A percentile compares a stretch with the other conserved stretches of the same genome.
These are phyloP conservation scores for Nyctanthes arbortristis DNA, from an alignment of 257 asterid species.

Conservation along the genomic window DNA sequence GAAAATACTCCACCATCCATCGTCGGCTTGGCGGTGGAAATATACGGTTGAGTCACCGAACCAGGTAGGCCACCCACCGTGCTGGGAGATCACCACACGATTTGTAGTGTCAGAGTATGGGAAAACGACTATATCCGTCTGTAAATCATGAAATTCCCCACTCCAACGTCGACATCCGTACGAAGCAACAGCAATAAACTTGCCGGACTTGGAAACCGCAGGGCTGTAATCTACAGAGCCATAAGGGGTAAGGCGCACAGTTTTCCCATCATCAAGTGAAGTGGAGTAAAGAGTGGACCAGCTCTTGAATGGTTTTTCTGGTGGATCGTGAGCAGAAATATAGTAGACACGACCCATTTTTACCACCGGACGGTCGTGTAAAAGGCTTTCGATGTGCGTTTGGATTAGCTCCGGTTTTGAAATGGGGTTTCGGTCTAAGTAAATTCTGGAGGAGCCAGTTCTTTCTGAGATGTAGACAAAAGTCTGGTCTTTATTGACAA, in stretches of 20 bases:
- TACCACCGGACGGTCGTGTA: slow-evolving; percentile 68
- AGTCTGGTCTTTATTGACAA: slow-evolving; percentile 39
- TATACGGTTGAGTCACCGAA: slow-evolving; percentile 60
- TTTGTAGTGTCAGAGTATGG: slow-evolving; percentile 42
- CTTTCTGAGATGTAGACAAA: slow-evolving; percentile 67
- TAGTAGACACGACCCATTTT: slow-evolving; percentile 46
- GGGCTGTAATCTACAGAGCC: slow-evolving; percentile 74
- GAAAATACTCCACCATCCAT: slow-evolving; percentile 95
- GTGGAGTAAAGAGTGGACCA: slow-evolving; percentile 69
- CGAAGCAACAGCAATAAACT: slow-evolving; percentile 72
- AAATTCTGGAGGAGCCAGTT: slow-evolving; percentile 59
- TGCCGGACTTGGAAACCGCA: slow-evolving; percentile 59
- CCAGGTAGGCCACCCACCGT: slow-evolving; percentile 89
- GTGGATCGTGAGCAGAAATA: slow-evolving; percentile 64
- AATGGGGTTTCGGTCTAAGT: slow-evolving; percentile 30
- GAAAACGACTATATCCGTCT: slow-evolving; percentile 65
- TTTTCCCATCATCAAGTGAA: slow-evolving; percentile 3
- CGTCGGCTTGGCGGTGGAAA: slow-evolving; percentile 72
- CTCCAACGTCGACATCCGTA: slow-evolving; percentile 60
- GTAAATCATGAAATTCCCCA: slow-evolving; percentile 64
- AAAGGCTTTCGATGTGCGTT: slow-evolving; percentile 45
- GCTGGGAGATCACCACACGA: slow-evolving; percentile 44
- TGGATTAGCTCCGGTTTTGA: slow-evolving; percentile 34
- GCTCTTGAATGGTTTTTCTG: slow-evolving; percentile 48
- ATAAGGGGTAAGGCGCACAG: slow-evolving; percentile 54